Evolutionary conservation across 1,284 basidiomycete genomes (phyloP).

Genomic region (Puccinia coronata): DNA sequence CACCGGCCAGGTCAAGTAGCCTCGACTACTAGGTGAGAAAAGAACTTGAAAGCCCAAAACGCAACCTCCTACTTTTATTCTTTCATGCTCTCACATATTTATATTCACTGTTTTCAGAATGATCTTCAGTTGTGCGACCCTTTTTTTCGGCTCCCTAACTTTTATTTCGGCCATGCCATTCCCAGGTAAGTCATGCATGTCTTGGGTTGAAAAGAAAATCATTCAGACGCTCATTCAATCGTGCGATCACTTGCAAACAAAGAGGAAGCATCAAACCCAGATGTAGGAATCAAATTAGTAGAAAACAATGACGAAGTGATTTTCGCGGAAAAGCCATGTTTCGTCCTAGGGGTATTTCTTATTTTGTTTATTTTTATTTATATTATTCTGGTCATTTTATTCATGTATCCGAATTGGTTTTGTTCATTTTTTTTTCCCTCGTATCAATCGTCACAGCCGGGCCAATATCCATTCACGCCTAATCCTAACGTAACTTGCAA

Average conservation of each 20-base stretch:
- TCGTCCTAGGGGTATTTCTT: too few relatives aligned
- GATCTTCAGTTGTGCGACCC: background rate
- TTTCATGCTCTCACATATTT: background rate
- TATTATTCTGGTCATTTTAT: too few relatives aligned
- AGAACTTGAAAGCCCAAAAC: background rate
- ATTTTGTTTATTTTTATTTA: too few relatives aligned
- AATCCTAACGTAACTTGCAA: constrained; percentile 25
- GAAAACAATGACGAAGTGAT: background rate
- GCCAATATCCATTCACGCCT: background rate
- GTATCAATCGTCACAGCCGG: background rate
- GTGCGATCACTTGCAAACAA: background rate
- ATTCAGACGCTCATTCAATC: background rate
- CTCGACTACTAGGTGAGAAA: background rate
- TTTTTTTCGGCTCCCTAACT: background rate
- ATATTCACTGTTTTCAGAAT: background rate
- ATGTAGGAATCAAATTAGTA: background rate
- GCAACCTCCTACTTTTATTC: background rate
- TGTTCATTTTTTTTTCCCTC: too few relatives aligned
- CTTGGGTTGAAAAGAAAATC: background rate
- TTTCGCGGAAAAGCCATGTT: background rate
- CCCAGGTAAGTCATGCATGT: background rate
- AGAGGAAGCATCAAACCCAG: background rate
- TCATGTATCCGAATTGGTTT: too few relatives aligned
- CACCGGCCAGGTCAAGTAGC: background rate
- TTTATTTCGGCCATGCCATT: background rate